Base-by-base conservation (phyloP, 306 rosid genomes). In the Pterocarpus santalinus region DNA sequence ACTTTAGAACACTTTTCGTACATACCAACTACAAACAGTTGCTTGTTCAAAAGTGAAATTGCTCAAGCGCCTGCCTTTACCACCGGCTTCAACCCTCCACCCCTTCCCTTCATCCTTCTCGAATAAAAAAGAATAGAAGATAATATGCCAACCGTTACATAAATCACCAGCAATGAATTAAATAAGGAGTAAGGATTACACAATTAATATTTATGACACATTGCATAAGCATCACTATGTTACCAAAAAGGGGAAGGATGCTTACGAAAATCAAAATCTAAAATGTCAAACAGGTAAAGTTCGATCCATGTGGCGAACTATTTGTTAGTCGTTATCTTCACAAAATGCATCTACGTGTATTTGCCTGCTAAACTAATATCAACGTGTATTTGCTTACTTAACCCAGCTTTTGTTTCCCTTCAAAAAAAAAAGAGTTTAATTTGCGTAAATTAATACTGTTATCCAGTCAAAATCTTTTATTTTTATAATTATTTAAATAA, bases 141-240 rank as follows among this genome's bases (percentile, higher is more conserved):
- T 68, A 69, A 55, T 43, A 65, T 44, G 71, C 70, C 34, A 64
- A 65, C 77, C 53, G 75, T 35, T 68, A 7, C n/a, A 51, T 41
- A 61, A 55, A 72, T 47, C 58, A 66, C 16, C 51, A 65, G 66
- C 41, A 76, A 80, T 46, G 53, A 65, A 63, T 72, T 74, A 38
- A 79, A 63, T n/a, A 72, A 22, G 67, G 67, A 83, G 68, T 22
- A 73, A 30, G 49, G 69, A 41, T 51, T 65, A 85, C 66, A 62
- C 15, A 30, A 65, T 16, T 16, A 63, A n/a, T 36, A 39, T 32
- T 74, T 57, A 63, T 35, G 15, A 43, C 53, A 41, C 73, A 47
- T 22, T 64, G 39, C 58, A 34, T 5, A 63, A 47, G 72, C 77
- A 69, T 41, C 63, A 65, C 43, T 30, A 28, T 10, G 65, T 66